These are phyloP conservation scores for Plasmodium gonderi DNA, from an alignment of 169 alveolate genomes.

Conservation along the genomic window DNA sequence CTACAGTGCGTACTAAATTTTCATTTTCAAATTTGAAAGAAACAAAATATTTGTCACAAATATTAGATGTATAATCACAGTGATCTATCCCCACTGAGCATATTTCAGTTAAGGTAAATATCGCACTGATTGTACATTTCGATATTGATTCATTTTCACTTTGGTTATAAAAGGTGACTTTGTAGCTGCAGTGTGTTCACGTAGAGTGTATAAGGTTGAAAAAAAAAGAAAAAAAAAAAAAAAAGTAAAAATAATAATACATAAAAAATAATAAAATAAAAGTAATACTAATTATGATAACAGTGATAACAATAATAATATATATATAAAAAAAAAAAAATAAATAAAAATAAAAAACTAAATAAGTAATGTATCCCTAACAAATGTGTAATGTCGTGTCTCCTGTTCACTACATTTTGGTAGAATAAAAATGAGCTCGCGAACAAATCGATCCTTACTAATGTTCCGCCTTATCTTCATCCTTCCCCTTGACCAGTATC, in stretches of 20 bases:
- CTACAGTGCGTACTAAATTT: constrained; percentile 36
- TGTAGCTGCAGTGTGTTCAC: constrained; percentile 14
- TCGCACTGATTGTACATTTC: constrained; percentile 35
- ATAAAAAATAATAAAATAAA: no score
- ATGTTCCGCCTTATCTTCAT: constrained; percentile 53
- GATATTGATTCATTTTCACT: constrained; percentile 38
- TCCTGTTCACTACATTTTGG: not conserved
- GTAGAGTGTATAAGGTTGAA: not conserved
- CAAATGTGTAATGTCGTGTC: not conserved
- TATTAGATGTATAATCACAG: not conserved
- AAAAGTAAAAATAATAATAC: no score
- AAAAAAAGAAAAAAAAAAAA: not conserved
- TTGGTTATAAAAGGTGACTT: constrained; percentile 55
- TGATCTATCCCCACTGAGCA: not conserved
- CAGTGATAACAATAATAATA: no score
- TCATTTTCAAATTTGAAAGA: constrained; percentile 69
- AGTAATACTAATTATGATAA: not conserved
- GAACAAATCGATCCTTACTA: constrained; percentile 29
- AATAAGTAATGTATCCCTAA: not conserved
- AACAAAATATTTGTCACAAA: constrained; percentile 40
- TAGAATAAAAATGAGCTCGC: not conserved
- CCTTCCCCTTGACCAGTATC: constrained; percentile 47
- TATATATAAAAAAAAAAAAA: not conserved
- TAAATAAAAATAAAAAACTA: not conserved
- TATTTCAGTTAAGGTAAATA: constrained; percentile 46